phyloP scores from a whole-genome alignment of 192 early-diverging fungal genomes.

The Chytriomyces confervae region DNA sequence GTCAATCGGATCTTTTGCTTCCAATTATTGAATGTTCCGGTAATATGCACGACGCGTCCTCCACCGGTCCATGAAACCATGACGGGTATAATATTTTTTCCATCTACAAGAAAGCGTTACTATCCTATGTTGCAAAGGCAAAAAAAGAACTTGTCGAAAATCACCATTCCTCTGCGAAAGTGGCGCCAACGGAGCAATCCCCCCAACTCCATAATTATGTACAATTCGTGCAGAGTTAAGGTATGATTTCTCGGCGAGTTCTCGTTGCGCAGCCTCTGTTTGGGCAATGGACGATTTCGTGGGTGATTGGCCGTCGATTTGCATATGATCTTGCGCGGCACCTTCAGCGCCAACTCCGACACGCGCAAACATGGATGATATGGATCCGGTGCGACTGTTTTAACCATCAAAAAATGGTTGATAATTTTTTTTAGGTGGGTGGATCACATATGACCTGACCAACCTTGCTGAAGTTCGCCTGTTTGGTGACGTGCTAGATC shows the following conservation, averaged over 20 bases:
- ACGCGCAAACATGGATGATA: not conserved
- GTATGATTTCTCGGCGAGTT: conserved; percentile 15
- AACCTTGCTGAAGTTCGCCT: too few relatives aligned
- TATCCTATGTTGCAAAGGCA: not conserved
- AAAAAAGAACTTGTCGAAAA: conserved; percentile 14
- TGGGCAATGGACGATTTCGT: too few relatives aligned
- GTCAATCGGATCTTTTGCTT: conserved; percentile 85
- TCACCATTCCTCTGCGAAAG: conserved; percentile 27
- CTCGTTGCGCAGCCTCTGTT: not conserved
- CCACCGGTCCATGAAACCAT: conserved; percentile 89
- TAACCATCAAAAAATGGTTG: too few relatives aligned
- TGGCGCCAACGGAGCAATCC: conserved; percentile 41
- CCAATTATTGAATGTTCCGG: conserved; percentile 98
- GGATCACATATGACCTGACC: too few relatives aligned
- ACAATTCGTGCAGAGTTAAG: conserved; percentile 40
- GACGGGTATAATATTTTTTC: conserved; percentile 70
- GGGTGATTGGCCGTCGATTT: not conserved
- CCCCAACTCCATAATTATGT: conserved; percentile 36
- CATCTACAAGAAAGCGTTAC: not conserved
- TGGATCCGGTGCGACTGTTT: not conserved
- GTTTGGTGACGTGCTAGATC: too few relatives aligned
- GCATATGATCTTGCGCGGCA: not conserved
- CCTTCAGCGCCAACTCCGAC: not conserved
- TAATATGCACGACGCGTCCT: conserved; percentile 86
- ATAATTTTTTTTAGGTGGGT: too few relatives aligned